Evolutionary conservation across 768 basidiomycete genomes (phyloP).

Genomic region (Suillus spraguei): DNA sequence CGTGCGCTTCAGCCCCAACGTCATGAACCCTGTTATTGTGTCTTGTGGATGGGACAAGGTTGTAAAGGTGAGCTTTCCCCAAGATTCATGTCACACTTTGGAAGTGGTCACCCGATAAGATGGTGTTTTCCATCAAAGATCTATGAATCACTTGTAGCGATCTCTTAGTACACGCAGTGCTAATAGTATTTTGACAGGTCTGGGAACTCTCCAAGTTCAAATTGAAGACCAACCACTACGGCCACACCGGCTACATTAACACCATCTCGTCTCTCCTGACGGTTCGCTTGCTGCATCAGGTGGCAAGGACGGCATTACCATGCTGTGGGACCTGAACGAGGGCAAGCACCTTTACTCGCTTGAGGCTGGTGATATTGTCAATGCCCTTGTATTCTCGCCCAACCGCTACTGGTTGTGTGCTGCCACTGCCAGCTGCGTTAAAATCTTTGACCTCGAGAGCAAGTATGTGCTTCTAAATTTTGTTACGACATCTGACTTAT

Average conservation of each 20-base stretch:
- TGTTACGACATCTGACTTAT: slow-evolving; percentile 8
- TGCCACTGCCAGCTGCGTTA: slow-evolving; percentile 95
- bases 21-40: slow-evolving; percentile 96
- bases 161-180: slow-evolving; percentile 12
- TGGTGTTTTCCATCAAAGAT: slow-evolving; percentile 76
- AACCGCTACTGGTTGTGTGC: slow-evolving; percentile 99
- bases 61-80: slow-evolving; percentile 78
- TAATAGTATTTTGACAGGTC: slow-evolving; percentile 56
- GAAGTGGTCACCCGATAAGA: slow-evolving; percentile 72
- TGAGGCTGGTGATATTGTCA: slow-evolving; percentile 97
- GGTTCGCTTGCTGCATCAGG: slow-evolving; percentile 98
- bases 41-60: slow-evolving; percentile 99
- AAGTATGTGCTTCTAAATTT: slow-evolving; percentile 62
- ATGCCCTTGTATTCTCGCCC: slow-evolving; percentile 98
- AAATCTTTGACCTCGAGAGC: slow-evolving; percentile 99
- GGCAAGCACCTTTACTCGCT: slow-evolving; percentile 99
- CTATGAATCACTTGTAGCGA: slow-evolving; percentile 52
- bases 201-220: slow-evolving; percentile 99
- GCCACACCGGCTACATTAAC: slow-evolving; percentile 99
- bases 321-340: slow-evolving; percentile 99
- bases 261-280: slow-evolving; percentile 98
- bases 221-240: slow-evolving; percentile 99
- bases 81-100: slow-evolving; percentile 54
- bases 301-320: slow-evolving; percentile 99
- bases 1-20: slow-evolving; percentile 98